Evolutionary conservation across 192 early-diverging fungal species (phyloP).

Genomic region (Piromyces finnis): DNA sequence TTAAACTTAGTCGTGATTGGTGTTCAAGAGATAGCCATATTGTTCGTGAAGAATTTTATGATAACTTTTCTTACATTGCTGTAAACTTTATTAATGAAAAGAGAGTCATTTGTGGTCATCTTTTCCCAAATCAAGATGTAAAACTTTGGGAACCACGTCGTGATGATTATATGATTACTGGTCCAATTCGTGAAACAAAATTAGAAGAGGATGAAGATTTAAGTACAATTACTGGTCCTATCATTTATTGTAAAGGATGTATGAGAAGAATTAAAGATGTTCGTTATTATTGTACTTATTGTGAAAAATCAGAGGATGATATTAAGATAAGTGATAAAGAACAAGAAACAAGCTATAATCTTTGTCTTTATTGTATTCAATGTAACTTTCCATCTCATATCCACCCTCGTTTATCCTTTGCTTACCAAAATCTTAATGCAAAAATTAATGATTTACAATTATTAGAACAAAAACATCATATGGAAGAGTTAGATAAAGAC

Average conservation of each 20-base stretch:
- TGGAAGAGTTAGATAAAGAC: conserved; percentile 20
- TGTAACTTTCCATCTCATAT: background rate
- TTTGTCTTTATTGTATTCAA: conserved; percentile 42
- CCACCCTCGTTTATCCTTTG: conserved; percentile 6
- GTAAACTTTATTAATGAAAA: background rate
- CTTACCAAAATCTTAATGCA: conserved; percentile 13
- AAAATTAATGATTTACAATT: conserved; percentile 1
- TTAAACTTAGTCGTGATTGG: background rate
- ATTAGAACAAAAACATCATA: background rate
- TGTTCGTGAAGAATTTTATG: background rate
- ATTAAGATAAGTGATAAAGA: conserved; percentile 26
- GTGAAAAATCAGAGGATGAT: conserved; percentile 48
- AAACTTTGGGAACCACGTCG: background rate
- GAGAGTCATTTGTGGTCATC: background rate
- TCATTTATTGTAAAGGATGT: background rate
- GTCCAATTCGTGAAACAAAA: background rate
- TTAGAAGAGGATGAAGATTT: background rate
- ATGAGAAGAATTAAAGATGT: background rate
- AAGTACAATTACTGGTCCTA: background rate
- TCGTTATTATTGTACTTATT: conserved; percentile 57
- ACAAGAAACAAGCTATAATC: conserved; percentile 30
- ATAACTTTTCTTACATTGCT: background rate
- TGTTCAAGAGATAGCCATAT: background rate
- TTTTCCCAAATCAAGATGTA: background rate
- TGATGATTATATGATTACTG: background rate